Percentiles rank a stretch among this genome's conserved stretches.
phyloP scores from a whole-genome alignment of 306 rosid genomes.

The Cyclanthera cordifolia region DNA sequence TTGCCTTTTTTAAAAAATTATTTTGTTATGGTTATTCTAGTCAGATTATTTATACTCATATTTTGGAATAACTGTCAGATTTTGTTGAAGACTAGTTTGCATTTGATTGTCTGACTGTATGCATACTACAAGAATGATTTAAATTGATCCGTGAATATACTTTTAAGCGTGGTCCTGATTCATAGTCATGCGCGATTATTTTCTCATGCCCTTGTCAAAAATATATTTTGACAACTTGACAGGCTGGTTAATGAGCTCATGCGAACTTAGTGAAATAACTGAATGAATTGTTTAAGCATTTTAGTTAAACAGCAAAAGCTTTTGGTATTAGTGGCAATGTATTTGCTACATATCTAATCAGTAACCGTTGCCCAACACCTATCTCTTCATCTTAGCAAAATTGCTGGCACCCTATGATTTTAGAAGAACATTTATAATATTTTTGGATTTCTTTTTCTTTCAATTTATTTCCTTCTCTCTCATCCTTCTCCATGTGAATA shows the following conservation, averaged over 20 bases:
- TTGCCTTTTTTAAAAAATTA: too few relatives aligned
- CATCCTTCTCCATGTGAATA: constrained; percentile 72
- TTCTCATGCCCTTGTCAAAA: background rate
- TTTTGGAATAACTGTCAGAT: background rate
- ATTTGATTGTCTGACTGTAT: background rate
- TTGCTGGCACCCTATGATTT: background rate
- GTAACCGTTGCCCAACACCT: background rate
- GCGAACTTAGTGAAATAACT: background rate
- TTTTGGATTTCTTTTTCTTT: constrained; percentile 35
- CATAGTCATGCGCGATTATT: background rate
- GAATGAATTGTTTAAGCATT: constrained; percentile 4
- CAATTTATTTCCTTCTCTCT: constrained; percentile 83
- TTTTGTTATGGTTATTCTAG: too few relatives aligned
- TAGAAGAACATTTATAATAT: constrained; percentile 2
- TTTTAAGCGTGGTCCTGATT: background rate
- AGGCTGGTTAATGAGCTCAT: background rate
- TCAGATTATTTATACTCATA: background rate
- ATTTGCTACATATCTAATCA: background rate
- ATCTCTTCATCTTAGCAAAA: background rate
- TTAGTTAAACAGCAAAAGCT: background rate
- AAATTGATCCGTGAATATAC: background rate
- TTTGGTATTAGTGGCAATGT: background rate
- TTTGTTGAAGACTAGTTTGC: background rate
- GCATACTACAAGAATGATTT: background rate
- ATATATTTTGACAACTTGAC: background rate